Base-by-base conservation (phyloP, 140 eudicot genomes). In the Cichorium intybus region DNA sequence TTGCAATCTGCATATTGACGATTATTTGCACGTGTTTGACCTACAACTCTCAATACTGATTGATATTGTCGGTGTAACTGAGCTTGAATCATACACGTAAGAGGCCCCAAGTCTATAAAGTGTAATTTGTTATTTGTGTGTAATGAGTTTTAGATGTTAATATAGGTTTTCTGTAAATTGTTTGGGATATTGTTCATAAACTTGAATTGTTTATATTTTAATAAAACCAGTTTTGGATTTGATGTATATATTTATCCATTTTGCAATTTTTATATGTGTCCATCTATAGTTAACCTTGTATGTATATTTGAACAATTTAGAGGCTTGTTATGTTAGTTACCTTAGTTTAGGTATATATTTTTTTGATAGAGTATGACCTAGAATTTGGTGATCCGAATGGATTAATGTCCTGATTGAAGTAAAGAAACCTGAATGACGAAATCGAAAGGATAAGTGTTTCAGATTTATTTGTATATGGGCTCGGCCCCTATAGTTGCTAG, bases 31-130 rank as follows among this genome's bases (percentile, higher is more conserved):
- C 98, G 18, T 83, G 93, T 75, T 85, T 57, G 71, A 85, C 98
- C 66, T 92, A 92, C 83, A 88, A 92, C 56, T 85, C 96, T 62
- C 84, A 88, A 21, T 92, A 85, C 76, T 92, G 58, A 79, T 61
- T 34, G 47, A 64, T 43, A 18, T 48, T 9, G 4, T 43, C 18
- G 18, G 15, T 43, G 17, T 43, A 15, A 3, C n/a, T n/a, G n/a
- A 39, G 46, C 15, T 14, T 14, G 49, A 43, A 43, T 43, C 49
- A 15, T 4, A 15, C 20, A 43, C 18, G 49, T 39, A 43, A 43
- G 15, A 35, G 43, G 49, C 18, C 49, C 4, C 18, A 20, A 43
- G 49, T 35, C 2, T 35, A 8, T 35, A 10, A 15, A 48, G 2
- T 48, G 54, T 48, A 20, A 17, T 48, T 48, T 48, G 54, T 48